phyloP scores from a whole-genome alignment of 2,329 filamentous ascomycete genomes.

The Hypoxylon sp. region DNA sequence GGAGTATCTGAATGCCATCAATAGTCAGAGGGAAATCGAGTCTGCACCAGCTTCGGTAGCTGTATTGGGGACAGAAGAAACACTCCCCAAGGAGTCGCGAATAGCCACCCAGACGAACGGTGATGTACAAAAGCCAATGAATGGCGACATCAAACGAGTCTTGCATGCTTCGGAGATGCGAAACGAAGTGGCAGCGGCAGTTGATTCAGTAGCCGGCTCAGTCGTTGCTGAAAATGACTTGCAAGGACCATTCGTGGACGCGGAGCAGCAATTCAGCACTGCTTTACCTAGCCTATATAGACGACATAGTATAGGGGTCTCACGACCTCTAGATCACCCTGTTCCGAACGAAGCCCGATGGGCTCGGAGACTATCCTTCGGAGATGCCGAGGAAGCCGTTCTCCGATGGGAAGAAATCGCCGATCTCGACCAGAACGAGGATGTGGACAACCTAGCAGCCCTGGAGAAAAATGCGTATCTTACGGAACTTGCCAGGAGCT shows the following conservation, averaged over 20 bases:
- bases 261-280: constrained; percentile 62
- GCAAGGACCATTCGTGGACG: constrained; percentile 66
- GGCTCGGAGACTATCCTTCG: constrained; percentile 82
- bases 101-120: constrained; percentile 39
- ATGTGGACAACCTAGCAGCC: constrained; percentile 47
- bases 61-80: constrained; percentile 34
- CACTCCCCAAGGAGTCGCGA: constrained; percentile 32
- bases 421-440: constrained; percentile 58
- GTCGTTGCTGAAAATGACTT: constrained; percentile 72
- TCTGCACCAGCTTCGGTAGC: constrained; percentile 39
- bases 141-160: constrained; percentile 45
- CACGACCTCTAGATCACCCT: constrained; percentile 52
- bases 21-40: constrained; percentile 54
- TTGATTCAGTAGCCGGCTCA: constrained; percentile 71
- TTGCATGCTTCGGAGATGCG: constrained; percentile 43
- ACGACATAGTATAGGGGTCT: constrained; percentile 69
- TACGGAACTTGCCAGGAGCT: constrained; percentile 68
- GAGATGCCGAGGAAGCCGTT: constrained; percentile 81
- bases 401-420: constrained; percentile 74
- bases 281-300: constrained; percentile 69
- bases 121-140: constrained; percentile 29
- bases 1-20: constrained; percentile 66
- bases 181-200: constrained; percentile 54
- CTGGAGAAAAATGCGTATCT: constrained; percentile 48
- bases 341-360: constrained; percentile 71